Percentiles rank a stretch among this genome's conserved stretches.
phyloP scores from a whole-genome alignment of 352 stramenopile genomes.

The Globisporangium sylvaticum region DNA sequence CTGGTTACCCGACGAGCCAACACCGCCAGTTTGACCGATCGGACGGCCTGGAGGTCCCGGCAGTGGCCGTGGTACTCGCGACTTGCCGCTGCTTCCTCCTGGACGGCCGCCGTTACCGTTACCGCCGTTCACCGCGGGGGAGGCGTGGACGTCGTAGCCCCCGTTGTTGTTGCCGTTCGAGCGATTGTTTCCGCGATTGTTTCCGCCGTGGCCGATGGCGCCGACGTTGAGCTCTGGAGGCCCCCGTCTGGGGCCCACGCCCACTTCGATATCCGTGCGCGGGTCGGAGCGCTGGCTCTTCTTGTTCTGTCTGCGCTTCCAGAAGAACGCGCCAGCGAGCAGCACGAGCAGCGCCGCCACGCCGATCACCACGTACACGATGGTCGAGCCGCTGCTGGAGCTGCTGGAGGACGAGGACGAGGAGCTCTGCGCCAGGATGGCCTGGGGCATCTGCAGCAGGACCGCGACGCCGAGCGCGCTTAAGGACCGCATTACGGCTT shows the following conservation, averaged over 20 bases:
- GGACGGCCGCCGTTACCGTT: background rate
- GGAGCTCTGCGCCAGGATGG: conserved; percentile 11
- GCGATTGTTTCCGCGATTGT: background rate
- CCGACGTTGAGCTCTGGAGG: conserved; percentile 1
- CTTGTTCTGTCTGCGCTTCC: conserved; percentile 36
- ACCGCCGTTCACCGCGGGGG: conserved; percentile 9
- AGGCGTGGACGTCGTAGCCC: conserved; percentile 20
- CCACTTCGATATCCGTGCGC: background rate
- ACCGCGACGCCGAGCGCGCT: conserved; percentile 8
- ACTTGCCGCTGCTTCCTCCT: background rate
- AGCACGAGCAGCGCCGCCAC: conserved; percentile 49
- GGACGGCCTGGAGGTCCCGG: background rate
- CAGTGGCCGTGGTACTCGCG: background rate
- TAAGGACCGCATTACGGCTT: conserved; percentile 3
- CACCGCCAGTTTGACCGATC: background rate
- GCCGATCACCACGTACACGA: conserved; percentile 58
- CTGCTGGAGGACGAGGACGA: conserved; percentile 16
- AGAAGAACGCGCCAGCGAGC: conserved; percentile 46
- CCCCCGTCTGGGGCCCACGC: background rate
- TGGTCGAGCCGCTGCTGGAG: conserved; percentile 27
- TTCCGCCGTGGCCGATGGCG: conserved; percentile 4
- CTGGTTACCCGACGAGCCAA: background rate
- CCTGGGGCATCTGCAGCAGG: conserved; percentile 10
- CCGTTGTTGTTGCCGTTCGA: background rate
- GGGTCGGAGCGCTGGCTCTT: conserved; percentile 6